Evolutionary conservation across 176 grass and related monocot species (phyloP), one percentile per base, ranked within the genome.

Genomic region (Eleusine coracana): DNA sequence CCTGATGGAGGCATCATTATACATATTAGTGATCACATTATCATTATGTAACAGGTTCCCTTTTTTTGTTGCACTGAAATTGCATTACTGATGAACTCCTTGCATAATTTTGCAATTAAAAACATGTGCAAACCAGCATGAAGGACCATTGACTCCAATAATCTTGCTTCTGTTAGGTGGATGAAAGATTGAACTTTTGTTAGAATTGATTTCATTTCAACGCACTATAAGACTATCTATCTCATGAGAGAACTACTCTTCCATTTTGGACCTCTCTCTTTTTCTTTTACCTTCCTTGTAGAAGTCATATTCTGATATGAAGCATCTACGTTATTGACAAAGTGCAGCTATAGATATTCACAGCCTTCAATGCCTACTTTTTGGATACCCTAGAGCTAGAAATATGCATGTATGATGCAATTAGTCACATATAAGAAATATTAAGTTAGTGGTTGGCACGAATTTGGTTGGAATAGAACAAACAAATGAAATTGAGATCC

Each of bases 1-100:
- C 96, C 96, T 99, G 82, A 56, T 73, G 49, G 83, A 73, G 39
- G 41, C 29, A 51, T 74, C 13, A 10, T 50, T 71, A 40, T 23
- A 18, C 4, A 17, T 42, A 48, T 81, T n/a, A 89, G 52, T 15
- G 59, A 49, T 46, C 68, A 84, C 60, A 28, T 71, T 44, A 75
- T 84, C 51, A 66, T 2, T 74, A 68, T 68, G 74, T 84, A 14
- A 84, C 23, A 86, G 3, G 9, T 5, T 37, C 16, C 10, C 51
- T 70, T 78, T 34, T 71, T 78, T 20, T 38, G 41, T 64, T 72
- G 34, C 5, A 37, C 20, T 80, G 12, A 17, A 64, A 31, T 49
- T 79, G 11, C 62, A 54, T 73, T 61, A 13, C 25, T 40, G 15
- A 14, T 63, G 14, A 71, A 77, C 34, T 34, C 55, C 85, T 70